Base-by-base conservation (phyloP, 2,329 filamentous ascomycete genomes). In the Hypoxylon sp. region DNA sequence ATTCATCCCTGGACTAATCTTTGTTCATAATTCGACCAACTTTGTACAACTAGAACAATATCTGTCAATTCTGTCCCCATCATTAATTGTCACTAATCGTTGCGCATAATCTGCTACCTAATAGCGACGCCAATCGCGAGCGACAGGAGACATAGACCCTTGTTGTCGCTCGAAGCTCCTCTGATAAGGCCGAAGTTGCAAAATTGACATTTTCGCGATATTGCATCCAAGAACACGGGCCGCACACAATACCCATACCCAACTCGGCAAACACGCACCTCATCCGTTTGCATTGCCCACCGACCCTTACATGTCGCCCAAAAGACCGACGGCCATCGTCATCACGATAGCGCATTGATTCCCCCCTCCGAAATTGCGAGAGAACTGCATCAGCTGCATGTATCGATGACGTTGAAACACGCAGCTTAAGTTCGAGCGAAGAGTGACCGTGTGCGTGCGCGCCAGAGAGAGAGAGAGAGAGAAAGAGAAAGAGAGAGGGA, bases 1-100 rank as follows among this genome's bases (percentile, higher is more conserved):
- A 69, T 69, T 71, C 67, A 71, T 71, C 69, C 69, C 67, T 69
- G 57, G 52, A 65, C 58, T 67, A 57, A 65, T 66, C 61, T 70
- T 68, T 69, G 64, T 71, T 70, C 62, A 67, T 68, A 66, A 64
- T 65, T 68, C 51, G 31, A 52, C 57, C 48, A 57, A 67, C 42
- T 50, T 55, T 64, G 61, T 70, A 60, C 56, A 62, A 67, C 64
- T 64, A 57, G 42, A 8, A 52, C 27, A 37, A 53, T 51, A 65
- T 56, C 61, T 54, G 51, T 51, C 65, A 65, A 66, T 66, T 66
- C 57, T 61, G 42, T 48, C 39, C 10, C 37, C 37, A 42, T 58
- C 47, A 52, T 35, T 31, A 42, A 37, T 29, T 31, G 42, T 62
- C 37, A 42, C 48, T 52, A 24, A 37, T 29, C 31, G 24, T 62